Conservation (phyloP, 345 rosid genomes). For the Syzygium jambos region DNA sequence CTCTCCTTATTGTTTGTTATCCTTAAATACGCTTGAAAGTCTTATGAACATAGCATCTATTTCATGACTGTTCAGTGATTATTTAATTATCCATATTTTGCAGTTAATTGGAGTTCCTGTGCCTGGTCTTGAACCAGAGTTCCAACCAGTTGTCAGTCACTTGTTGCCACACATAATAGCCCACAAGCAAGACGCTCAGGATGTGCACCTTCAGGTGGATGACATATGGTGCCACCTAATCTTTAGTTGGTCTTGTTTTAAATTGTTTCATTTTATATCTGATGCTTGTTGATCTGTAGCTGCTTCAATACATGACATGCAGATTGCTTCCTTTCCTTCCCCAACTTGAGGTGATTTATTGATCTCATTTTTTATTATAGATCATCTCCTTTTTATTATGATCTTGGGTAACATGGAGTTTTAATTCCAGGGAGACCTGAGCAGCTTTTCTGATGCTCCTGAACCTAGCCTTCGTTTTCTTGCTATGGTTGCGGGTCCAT, state of each 20-base stretch:
- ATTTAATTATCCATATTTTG: conserved; percentile 2
- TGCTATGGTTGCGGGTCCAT: conserved; percentile 74
- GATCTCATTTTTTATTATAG: background rate
- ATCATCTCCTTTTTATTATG: background rate
- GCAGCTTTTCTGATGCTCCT: conserved; percentile 47
- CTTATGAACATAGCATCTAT: background rate
- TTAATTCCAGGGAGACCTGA: conserved; percentile 45
- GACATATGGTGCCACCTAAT: background rate
- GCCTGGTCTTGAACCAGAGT: conserved; percentile 71
- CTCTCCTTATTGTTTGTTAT: background rate
- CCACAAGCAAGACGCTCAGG: conserved; percentile 70
- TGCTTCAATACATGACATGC: conserved; percentile 74
- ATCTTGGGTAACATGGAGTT: conserved; percentile 2
- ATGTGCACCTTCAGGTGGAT: conserved; percentile 74
- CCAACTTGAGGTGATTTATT: conserved; percentile 64
- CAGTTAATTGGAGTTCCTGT: conserved; percentile 76
- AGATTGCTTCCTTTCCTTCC: conserved; percentile 67
- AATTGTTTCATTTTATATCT: conserved; percentile 20
- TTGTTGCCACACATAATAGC: conserved; percentile 54
- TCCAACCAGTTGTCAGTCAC: conserved; percentile 76
- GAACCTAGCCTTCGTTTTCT: conserved; percentile 55
- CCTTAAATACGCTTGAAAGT: background rate
- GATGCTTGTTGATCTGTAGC: conserved; percentile 43
- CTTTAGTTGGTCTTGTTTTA: conserved; percentile 1
- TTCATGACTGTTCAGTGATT: conserved; percentile 1